phyloP scores from a whole-genome alignment of 164 flowering plant species.

The Liriodendron chinense region DNA sequence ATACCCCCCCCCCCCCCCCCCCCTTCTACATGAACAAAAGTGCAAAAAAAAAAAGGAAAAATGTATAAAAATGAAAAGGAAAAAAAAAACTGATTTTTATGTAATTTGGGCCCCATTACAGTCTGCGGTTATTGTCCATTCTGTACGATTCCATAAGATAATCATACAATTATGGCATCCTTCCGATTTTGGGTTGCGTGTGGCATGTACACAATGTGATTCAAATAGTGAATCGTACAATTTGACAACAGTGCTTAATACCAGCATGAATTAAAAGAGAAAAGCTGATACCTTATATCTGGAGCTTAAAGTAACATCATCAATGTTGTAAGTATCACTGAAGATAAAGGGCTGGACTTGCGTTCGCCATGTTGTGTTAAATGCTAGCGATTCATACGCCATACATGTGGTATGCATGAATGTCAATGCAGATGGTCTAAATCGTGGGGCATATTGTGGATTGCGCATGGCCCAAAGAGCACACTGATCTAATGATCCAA shows the following conservation, averaged over 20 bases:
- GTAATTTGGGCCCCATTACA: too few species aligned
- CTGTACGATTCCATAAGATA: too few species aligned
- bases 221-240: too few species aligned
- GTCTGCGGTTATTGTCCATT: too few species aligned
- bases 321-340: background rate
- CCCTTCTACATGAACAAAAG: too few species aligned
- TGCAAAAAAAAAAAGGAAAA: too few species aligned
- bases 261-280: background rate
- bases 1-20: too few species aligned
- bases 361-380: background rate
- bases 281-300: background rate
- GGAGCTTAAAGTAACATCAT: background rate
- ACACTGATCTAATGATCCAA: background rate
- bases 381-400: background rate
- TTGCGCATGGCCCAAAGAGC: background rate
- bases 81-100: too few species aligned
- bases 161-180: too few species aligned
- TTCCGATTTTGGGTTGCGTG: too few species aligned
- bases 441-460: background rate
- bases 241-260: background rate
- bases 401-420: background rate
- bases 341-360: background rate
- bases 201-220: too few species aligned
- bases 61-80: too few species aligned
- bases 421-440: background rate